phyloP scores from a whole-genome alignment of 202 grass and related monocot species.

The Cymbopogon flexuosus region DNA sequence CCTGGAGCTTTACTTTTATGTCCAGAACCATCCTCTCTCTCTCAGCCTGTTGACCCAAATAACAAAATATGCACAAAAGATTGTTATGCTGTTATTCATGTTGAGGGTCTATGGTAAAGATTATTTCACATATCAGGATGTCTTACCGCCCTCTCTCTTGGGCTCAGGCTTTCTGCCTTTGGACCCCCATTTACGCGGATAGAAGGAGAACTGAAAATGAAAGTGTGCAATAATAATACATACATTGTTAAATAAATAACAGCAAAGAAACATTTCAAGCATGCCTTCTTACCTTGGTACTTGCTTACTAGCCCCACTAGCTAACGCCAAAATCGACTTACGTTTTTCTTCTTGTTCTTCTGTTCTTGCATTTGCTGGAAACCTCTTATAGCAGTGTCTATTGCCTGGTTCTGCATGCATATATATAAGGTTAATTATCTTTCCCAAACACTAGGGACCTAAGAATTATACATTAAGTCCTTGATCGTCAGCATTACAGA shows the following conservation, averaged over 20 bases:
- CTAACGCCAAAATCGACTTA: slow-evolving; percentile 62
- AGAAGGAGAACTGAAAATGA: slow-evolving; percentile 56
- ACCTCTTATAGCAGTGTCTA: slow-evolving; percentile 68
- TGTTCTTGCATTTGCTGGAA: slow-evolving; percentile 88
- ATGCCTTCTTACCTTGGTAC: slow-evolving; percentile 55
- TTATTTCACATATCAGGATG: slow-evolving; percentile 35
- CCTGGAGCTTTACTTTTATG: slow-evolving; percentile 99
- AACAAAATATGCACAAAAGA: slow-evolving; percentile 22
- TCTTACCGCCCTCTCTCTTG: slow-evolving; percentile 90
- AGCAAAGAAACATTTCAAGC: slow-evolving; percentile 8
- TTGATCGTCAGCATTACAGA: slow-evolving; percentile 3
- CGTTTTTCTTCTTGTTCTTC: slow-evolving; percentile 98
- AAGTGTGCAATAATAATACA: slow-evolving; percentile 28
- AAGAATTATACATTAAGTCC: slow-evolving; percentile 18
- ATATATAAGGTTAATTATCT: slow-evolving; percentile 32
- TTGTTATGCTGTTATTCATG: background rate
- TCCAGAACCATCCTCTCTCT: slow-evolving; percentile 97
- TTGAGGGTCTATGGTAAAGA: slow-evolving; percentile 13
- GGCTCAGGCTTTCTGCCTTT: slow-evolving; percentile 89
- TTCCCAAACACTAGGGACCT: background rate
- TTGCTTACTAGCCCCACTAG: slow-evolving; percentile 61
- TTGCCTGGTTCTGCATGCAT: slow-evolving; percentile 50
- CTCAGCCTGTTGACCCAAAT: slow-evolving; percentile 65
- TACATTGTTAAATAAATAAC: slow-evolving; percentile 2
- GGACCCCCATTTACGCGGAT: slow-evolving; percentile 54